Percentiles rank a stretch among this genome's conserved stretches.
These are phyloP conservation scores for Chalara sp. DNA, from an alignment of 2,329 filamentous ascomycete genomes.

Conservation along the genomic window DNA sequence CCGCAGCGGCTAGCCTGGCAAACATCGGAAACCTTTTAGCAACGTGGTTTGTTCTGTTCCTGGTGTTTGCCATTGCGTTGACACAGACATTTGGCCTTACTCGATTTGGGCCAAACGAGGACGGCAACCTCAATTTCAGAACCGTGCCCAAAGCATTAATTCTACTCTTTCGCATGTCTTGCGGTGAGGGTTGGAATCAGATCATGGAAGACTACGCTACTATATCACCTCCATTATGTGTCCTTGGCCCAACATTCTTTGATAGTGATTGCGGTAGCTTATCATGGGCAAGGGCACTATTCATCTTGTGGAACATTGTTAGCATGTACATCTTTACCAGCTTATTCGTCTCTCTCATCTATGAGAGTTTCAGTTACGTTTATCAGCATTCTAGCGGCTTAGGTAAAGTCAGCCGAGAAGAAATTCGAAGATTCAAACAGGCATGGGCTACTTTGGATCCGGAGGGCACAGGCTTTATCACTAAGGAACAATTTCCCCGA, in stretches of 20 bases:
- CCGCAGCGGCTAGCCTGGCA: constrained; percentile 85
- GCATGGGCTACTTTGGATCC: constrained; percentile 96
- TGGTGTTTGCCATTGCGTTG: constrained; percentile 93
- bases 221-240: constrained; percentile 75
- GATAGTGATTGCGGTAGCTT: constrained; percentile 88
- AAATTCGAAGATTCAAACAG: constrained; percentile 95
- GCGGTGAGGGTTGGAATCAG: constrained; percentile 93
- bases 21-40: constrained; percentile 87
- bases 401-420: constrained; percentile 82
- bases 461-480: constrained; percentile 83
- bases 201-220: constrained; percentile 93
- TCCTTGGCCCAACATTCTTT: constrained; percentile 65
- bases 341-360: constrained; percentile 96
- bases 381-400: constrained; percentile 95
- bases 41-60: constrained; percentile 94
- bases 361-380: constrained; percentile 98
- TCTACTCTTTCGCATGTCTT: constrained; percentile 85
- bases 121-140: constrained; percentile 81
- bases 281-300: constrained; percentile 80
- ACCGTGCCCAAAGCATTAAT: constrained; percentile 92
- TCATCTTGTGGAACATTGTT: constrained; percentile 96
- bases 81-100: constrained; percentile 95
- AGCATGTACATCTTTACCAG: constrained; percentile 99
- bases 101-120: constrained; percentile 69
- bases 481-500: constrained; percentile 81